Base-by-base conservation (phyloP, 176 grass and related monocot genomes). In the Carex pumila region DNA sequence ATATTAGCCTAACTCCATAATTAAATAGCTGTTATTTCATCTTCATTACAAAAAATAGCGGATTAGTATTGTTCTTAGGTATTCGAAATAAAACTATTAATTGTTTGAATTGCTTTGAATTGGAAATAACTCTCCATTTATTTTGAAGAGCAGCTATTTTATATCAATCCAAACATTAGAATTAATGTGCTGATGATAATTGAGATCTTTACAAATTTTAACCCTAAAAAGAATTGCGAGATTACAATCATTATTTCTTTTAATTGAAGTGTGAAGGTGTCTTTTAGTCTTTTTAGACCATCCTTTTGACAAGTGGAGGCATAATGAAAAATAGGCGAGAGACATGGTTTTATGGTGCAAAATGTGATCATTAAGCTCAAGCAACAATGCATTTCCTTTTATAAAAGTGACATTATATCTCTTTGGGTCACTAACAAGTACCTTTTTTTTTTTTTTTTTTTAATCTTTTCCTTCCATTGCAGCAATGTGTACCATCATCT, bases 271-370 rank as follows among this genome's bases (percentile, higher is more conserved):
- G 79, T 29, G 77, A 61, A 55, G 0, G 14, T n/a, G 58, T 81
- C 79, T 63, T 81, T 64, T 77, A 56, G 36, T 81, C 32, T 81
- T 17, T 81, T 64, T 64, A 37, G 60, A 81, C 57, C 57, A 64
- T 21, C 53, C 34, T 78, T 56, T 78, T 54, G 0, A 29, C 65
- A 78, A 64, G 79, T 64, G 19, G 58, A 79, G 34, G 14, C 77
- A 60, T 60, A 43, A 61, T 5, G 52, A 32, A 81, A 81, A 81
- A 30, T 71, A n/a, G 57, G 55, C 85, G 5, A 76, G 69, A 87
- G 67, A 87, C 79, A 83, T 83, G 85, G 68, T 5, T 87, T 87
- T 64, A 8, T 77, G 85, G 19, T 87, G 85, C 56, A 66, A 87
- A 83, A 83, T 66, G 85, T 87, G 85, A 65, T 57, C 34, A 83